Evolutionary conservation across 345 rosid genomes (phyloP).

Genomic region (Brassica nigra): DNA sequence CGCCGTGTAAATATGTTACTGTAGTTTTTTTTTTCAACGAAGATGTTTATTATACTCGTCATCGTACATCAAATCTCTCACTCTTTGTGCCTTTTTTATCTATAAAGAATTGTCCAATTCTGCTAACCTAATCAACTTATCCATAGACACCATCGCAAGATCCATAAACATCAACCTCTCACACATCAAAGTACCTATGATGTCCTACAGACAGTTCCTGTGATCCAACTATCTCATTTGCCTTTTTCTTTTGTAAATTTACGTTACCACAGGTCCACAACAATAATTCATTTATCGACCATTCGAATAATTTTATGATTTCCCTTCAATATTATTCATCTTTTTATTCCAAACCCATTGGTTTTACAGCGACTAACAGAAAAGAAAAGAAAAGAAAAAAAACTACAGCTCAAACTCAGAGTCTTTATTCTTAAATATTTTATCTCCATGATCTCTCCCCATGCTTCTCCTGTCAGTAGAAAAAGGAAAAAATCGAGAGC

Average conservation of each 20-base stretch:
- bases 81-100: constrained; percentile 48
- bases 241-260: not conserved
- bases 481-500: not conserved
- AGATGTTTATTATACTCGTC: constrained; percentile 57
- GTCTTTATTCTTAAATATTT: constrained; percentile 27
- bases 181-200: constrained; percentile 27
- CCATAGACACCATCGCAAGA: constrained; percentile 62
- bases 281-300: not conserved
- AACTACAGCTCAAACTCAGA: not conserved
- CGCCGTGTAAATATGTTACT: constrained; percentile 24
- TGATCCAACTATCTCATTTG: not conserved
- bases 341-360: not conserved
- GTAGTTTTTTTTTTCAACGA: constrained; percentile 24
- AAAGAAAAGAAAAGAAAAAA: not conserved
- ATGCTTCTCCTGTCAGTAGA: constrained; percentile 2
- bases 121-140: constrained; percentile 60
- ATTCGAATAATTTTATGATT: not conserved
- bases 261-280: too few relatives aligned
- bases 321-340: not conserved
- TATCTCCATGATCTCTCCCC: not conserved
- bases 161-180: constrained; percentile 40
- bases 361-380: not conserved
- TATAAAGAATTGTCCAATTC: constrained; percentile 52
- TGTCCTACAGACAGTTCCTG: constrained; percentile 37
- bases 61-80: constrained; percentile 48